Evolutionary conservation across 306 rosid species (phyloP), one percentile per base, ranked within the genome.

Genomic region (Dalbergia cochinchinensis): DNA sequence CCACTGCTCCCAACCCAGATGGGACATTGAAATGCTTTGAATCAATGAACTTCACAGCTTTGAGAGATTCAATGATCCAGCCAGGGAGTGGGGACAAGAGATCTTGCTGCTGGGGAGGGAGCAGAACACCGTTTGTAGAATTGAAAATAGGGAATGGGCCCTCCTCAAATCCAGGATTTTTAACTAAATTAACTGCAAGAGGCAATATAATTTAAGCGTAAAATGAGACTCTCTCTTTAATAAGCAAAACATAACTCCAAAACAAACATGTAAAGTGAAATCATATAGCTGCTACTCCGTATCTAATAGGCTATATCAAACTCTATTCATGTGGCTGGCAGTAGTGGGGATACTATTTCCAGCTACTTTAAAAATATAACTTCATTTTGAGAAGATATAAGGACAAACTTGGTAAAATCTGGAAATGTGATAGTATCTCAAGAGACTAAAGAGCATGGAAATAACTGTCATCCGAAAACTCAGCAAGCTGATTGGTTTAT

Each of bases 31-130:
- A 83, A 73, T 83, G 80, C 41, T 83, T 83, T 6, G 86, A 83
- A 22, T 92, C 97, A 33, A 95, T 90, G 91, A 87, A 91, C 69
- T 92, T 95, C 18, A 92, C 88, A 0, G 98, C 97, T 80, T 91
- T 96, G 10, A 96, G 96, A 12, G 99, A 96, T 77, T 93, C 97
- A n/a, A 96, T 93, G 39, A 93, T 90, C 99, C 98, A 96, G 48
- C 94, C 98, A 0, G 96, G 98, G 33, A 96, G 96, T 3, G 99
- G 99, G 16, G 99, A 96, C 19, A 92, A 75, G n/a, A 66, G 12
- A 73, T 96, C 99, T 81, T 93, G 87, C 73, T 96, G 99, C 55
- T 82, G 89, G 0, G 99, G 98, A 31, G 98, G 99, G 20, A 96
- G 96, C 50, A 96, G 88, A 1, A 96, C 93, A 71, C 98, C 98